Base-by-base conservation (phyloP, 2,329 filamentous ascomycete species). In the Blastomyces silverae region DNA sequence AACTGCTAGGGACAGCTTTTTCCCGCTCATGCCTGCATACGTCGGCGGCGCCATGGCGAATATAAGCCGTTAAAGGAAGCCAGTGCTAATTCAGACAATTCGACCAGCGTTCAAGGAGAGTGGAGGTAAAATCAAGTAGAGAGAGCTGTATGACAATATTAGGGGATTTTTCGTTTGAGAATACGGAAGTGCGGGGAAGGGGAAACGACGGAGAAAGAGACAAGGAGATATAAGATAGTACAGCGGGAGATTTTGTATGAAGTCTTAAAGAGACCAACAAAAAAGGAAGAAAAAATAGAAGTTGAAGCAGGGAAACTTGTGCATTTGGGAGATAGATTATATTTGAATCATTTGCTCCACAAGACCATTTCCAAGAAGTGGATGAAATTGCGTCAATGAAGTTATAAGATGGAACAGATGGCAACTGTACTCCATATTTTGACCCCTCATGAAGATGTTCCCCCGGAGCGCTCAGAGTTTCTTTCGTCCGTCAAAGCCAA, bases 21-120 rank as follows among this genome's bases (percentile, higher is more conserved):
- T 80, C 72, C 87, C 87, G 52, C 81, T 82, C 66, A 88, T 78
- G 74, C 86, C 85, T n/a, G 34, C 28, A 42, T 58, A 58, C 1
- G 34, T 58, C n/a, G 56, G 56, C 56, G 56, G 34, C n/a, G 34
- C 56, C 56, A 58, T 58, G 34, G 2, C 20, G 56, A 20, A 37
- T 39, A 2, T 39, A 42, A 6, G n/a, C 34, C n/a, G 20, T 15
- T 58, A 20, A 20, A 31, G 25, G 11, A 28, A 2, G 22, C 52
- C 11, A 55, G 13, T 20, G 11, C 25, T 11, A 31, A 31, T 55
- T 22, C 3, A 55, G 22, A 31, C 22, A 15, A 55, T 31, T 13
- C 13, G 10, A 55, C 25, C n/a, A 8, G 46, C 7, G 22, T 22
- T 8, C 25, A 28, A 28, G 10, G 52, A 11, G 10, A 31, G 22